Evolutionary conservation across 108 stramenopile species (phyloP), one percentile per base, ranked within the genome.

Genomic region (Hondaea fermentalgiana): DNA sequence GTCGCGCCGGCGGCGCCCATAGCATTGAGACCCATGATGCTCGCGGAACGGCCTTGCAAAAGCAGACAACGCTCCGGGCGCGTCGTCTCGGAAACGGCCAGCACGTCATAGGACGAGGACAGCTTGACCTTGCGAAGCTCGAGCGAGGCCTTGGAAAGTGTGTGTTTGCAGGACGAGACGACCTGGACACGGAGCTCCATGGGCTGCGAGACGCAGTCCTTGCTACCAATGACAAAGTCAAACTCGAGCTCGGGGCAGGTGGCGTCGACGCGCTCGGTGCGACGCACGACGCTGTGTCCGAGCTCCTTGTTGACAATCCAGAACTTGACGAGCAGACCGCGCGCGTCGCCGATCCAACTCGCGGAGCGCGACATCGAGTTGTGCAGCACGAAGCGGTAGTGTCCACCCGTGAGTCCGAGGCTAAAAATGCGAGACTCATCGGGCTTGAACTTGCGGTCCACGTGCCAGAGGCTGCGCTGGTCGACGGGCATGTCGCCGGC

Each of bases 131-230:
- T 64, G 60, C 25, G 35, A 21, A 64, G 60, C 60, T 64, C 60
- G 60, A 64, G 60, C 29, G 19, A 6, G 5, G 60, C 60, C 14
- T 16, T 5, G 10, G 60, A 35, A 21, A 35, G 25, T 1, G 60
- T 35, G 60, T 64, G 60, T 21, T 64, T 64, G 60, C 60, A 64
- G 10, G 25, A 35, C 25, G 60, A 64, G 14, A 64, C n/a, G 35
- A 64, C 72, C 72, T 83, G 72, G 23, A 83, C 72, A 43, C 72
- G 72, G 49, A 83, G 72, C 49, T 83, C 72, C 72, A 83, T 83
- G 72, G 72, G 49, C 47, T 51, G 44, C 17, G 19, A 5, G 23
- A 45, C 44, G 72, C 72, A 51, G 49, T 83, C 72, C 44, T 51
- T 83, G 49, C 47, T 45, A 1, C 47, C 47, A 51, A 83, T 51